Percentiles rank a stretch among this genome's conserved stretches.
Conservation (phyloP, 2,329 filamentous ascomycete species). For the Colletotrichum godetiae region DNA sequence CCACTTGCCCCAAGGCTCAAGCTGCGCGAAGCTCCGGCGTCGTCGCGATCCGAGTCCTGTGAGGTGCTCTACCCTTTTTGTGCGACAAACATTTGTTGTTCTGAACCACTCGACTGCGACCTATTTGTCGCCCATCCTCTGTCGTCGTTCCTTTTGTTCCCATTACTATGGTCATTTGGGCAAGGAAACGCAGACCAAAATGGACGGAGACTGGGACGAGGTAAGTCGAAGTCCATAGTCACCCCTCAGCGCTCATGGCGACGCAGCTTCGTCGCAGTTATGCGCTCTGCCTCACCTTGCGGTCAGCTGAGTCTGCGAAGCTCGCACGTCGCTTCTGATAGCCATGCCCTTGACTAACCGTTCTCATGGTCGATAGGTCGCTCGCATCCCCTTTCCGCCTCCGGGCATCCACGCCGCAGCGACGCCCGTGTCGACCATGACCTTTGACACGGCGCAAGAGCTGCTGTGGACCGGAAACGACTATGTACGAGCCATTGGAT, state of each 20-base stretch:
- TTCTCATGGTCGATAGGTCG: conserved; percentile 66
- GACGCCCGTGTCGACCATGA: conserved; percentile 81
- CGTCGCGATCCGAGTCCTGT: conserved; percentile 9
- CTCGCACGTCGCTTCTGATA: conserved; percentile 4
- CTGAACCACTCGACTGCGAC: background rate
- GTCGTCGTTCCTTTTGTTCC: background rate
- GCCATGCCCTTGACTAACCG: conserved; percentile 16
- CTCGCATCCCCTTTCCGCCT: conserved; percentile 83
- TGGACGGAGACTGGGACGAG: conserved; percentile 78
- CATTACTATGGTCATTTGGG: conserved; percentile 47
- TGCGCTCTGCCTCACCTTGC: conserved; percentile 13
- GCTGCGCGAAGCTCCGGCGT: conserved; percentile 26
- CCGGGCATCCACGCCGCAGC: conserved; percentile 77
- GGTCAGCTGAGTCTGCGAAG: conserved; percentile 37
- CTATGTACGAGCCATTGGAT: conserved; percentile 68
- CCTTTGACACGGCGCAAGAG: conserved; percentile 91
- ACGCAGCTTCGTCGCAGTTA: background rate
- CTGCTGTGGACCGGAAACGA: conserved; percentile 94
- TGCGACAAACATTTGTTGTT: background rate
- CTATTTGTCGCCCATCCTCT: conserved; percentile 4
- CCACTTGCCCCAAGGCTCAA: conserved; percentile 8
- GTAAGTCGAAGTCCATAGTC: conserved; percentile 52
- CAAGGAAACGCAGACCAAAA: conserved; percentile 56
- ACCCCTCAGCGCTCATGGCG: conserved; percentile 7
- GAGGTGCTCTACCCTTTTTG: background rate